Evolutionary conservation across 2,329 filamentous ascomycete species (phyloP), one percentile per base, ranked within the genome.

Genomic region (Sclerotinia minor): DNA sequence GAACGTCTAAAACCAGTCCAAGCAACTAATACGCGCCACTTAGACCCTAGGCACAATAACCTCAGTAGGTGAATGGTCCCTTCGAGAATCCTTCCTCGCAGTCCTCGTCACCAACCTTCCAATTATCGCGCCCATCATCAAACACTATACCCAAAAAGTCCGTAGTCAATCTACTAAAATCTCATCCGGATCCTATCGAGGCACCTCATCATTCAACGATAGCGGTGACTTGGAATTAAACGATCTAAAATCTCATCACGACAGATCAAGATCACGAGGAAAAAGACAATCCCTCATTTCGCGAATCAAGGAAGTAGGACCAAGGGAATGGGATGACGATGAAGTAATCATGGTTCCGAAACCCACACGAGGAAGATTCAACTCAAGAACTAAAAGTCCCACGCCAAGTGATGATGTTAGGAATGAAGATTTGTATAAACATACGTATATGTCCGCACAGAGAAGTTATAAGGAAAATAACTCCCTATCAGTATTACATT

Each of bases 261-360:
- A 26, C 7, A 32, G 19, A 5, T 13, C n/a, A 8, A 41, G 9
- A 38, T 41, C 35, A 2, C 55, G 45, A 24, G 38, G 32, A 13
- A 47, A 24, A 52, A 60, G 60, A 45, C 32, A 19, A 41, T 64
- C 29, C 26, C 26, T 26, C 15, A 41, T 41, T 15, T 32, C 8
- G 0, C 38, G n/a, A 9, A 26, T 19, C 3, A 21, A 53, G 29
- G 60, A 64, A 21, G 32, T 38, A 1, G 64, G n/a, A 29, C 9
- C 19, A 1, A 32, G 21, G 53, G 49, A 54, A 2, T 66, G 64
- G 64, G 64, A 61, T 32, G 50, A 54, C 9, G 65, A 61, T 26
- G 65, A 61, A 41, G 6, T 35, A 26, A 24, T 67, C 11, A 61
- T 67, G 65, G 65, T 67, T n/a, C 55, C 65, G 1, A 67, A 67